These are phyloP conservation scores for Cyclospora cayetanensis DNA, from an alignment of 169 alveolate genomes.

Conservation along the genomic window DNA sequence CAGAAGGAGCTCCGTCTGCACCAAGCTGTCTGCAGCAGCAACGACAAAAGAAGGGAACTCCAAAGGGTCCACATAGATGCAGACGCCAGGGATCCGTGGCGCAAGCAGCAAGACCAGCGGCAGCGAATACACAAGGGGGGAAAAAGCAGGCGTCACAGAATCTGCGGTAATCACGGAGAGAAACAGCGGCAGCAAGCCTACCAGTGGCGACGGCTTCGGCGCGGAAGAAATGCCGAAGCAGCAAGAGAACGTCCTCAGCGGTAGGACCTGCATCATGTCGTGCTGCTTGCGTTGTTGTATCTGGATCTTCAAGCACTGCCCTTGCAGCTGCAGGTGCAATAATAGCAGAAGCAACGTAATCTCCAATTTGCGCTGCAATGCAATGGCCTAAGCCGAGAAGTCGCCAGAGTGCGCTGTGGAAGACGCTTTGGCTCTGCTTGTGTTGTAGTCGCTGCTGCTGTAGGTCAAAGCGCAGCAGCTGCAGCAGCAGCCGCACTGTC, in stretches of 20 bases:
- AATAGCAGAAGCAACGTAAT: background rate
- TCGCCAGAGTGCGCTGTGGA: background rate
- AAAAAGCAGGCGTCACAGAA: background rate
- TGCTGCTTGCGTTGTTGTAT: background rate
- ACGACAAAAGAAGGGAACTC: too few species aligned
- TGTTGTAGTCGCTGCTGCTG: conserved; percentile 25
- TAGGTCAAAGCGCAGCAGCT: background rate
- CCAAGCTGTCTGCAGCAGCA: conserved; percentile 22
- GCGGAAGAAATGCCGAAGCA: background rate
- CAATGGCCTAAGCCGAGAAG: background rate
- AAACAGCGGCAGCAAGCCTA: background rate
- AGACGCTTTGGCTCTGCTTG: background rate
- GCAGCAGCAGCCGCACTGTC: background rate
- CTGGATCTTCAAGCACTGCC: background rate
- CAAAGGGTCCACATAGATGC: background rate
- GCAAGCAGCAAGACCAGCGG: background rate
- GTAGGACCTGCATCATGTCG: background rate
- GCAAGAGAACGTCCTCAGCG: background rate
- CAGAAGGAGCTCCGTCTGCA: background rate
- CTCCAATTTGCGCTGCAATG: conserved; percentile 2
- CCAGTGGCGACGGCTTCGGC: background rate
- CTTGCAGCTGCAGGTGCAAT: conserved; percentile 21
- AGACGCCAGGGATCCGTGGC: background rate
- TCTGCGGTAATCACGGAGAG: background rate
- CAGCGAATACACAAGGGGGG: too few species aligned